A percentile compares a stretch with the other conserved stretches of the same genome.
Conservation (phyloP, 257 asterid species). For the Ajuga chamaepitys region DNA sequence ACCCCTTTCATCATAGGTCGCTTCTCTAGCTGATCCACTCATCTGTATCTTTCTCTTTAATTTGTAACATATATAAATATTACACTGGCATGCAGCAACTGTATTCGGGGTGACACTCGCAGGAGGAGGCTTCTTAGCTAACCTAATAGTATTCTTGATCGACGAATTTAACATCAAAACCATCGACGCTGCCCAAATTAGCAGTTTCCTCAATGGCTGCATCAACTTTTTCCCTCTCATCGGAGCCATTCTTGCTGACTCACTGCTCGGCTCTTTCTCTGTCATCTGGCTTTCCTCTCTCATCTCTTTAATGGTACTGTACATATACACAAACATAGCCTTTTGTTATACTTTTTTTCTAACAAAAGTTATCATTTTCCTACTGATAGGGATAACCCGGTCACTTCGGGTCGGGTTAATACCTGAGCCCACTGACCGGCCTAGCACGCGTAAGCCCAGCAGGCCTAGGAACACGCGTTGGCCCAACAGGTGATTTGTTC, state of each 20-base stretch:
- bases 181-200: conserved; percentile 32
- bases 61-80: no score
- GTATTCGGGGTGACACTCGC: conserved; percentile 28
- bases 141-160: conserved; percentile 40
- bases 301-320: conserved; percentile 34
- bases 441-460: no score
- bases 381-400: no score
- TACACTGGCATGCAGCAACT: no score
- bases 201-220: conserved; percentile 27
- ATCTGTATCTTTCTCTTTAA: background rate
- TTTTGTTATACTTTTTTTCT: background rate
- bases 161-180: conserved; percentile 27
- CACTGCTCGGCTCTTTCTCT: conserved; percentile 39
- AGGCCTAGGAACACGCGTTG: no score
- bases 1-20: conserved; percentile 42
- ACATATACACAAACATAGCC: background rate
- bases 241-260: conserved; percentile 47
- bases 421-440: no score
- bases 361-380: background rate
- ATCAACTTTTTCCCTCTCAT: conserved; percentile 28
- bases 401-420: no score
- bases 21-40: no score
- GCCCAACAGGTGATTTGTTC: no score
- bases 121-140: conserved; percentile 31
- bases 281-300: conserved; percentile 42